phyloP scores from a whole-genome alignment of 1,284 basidiomycete genomes.

The Rhodofomes roseus region DNA sequence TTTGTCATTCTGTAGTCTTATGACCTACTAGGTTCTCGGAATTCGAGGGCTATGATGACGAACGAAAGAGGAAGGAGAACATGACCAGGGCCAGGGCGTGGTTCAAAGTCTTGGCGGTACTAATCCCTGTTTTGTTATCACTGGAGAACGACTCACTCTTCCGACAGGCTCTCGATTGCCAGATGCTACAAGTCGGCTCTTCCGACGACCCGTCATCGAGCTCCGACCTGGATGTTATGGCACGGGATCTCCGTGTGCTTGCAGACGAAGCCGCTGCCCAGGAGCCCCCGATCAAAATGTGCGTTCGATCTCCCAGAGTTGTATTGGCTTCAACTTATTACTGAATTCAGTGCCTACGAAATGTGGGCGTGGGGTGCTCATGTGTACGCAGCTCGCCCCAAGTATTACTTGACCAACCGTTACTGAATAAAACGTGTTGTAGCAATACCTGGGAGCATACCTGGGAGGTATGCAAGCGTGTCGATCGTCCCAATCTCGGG shows the following conservation, averaged over 20 bases:
- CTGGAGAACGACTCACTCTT: not conserved
- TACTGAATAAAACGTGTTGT: not conserved
- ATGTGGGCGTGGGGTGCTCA: constrained; percentile 32
- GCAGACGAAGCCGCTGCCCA: constrained; percentile 27
- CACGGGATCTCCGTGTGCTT: constrained; percentile 25
- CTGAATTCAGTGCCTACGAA: constrained; percentile 26
- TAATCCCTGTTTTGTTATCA: not conserved
- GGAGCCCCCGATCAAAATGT: constrained; percentile 29
- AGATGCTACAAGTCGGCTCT: constrained; percentile 29
- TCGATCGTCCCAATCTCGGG: constrained; percentile 29
- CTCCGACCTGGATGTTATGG: constrained; percentile 25
- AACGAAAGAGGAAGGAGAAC: constrained; percentile 13
- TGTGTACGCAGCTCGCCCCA: constrained; percentile 18
- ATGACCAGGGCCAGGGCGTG: constrained; percentile 24
- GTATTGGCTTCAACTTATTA: not conserved
- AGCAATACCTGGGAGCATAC: constrained; percentile 30
- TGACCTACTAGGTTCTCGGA: constrained; percentile 20
- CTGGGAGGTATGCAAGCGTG: constrained; percentile 31
- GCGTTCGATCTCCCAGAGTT: not conserved
- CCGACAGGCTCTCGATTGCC: constrained; percentile 21
- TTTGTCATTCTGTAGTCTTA: not conserved
- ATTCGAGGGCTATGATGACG: constrained; percentile 25
- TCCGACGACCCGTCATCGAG: constrained; percentile 24
- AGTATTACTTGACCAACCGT: no score
- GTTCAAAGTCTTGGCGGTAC: constrained; percentile 27